A percentile compares a stretch with the other conserved stretches of the same genome.
These are phyloP conservation scores for Huiozyma sinensis DNA, from an alignment of 805 yeast genomes.

Conservation along the genomic window DNA sequence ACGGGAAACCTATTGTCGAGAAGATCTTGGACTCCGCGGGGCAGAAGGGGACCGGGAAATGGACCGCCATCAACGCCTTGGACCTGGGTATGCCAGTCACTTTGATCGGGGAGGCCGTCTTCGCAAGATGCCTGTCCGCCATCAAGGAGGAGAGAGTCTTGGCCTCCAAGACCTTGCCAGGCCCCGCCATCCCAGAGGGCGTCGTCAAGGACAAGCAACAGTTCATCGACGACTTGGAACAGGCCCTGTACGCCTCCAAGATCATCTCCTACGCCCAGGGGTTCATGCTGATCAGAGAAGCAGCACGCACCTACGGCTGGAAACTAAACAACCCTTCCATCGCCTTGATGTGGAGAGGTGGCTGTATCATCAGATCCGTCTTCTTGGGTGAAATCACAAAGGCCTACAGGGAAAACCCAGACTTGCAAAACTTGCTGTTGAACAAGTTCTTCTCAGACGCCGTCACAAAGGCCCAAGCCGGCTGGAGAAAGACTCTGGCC, in stretches of 20 bases:
- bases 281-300: constrained; percentile 97
- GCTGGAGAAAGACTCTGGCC: constrained; percentile 87
- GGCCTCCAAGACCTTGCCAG: constrained; percentile 70
- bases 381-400: constrained; percentile 94
- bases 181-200: constrained; percentile 62
- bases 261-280: constrained; percentile 98
- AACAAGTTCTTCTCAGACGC: constrained; percentile 91
- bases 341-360: constrained; percentile 99
- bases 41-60: constrained; percentile 99
- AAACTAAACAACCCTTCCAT: constrained; percentile 95
- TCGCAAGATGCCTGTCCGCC: constrained; percentile 91
- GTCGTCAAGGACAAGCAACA: constrained; percentile 63
- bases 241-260: constrained; percentile 97
- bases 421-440: constrained; percentile 90
- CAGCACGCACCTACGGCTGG: constrained; percentile 96
- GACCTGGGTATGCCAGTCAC: constrained; percentile 98
- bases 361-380: constrained; percentile 98
- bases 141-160: constrained; percentile 81
- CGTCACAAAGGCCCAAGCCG: constrained; percentile 81
- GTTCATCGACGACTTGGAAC: constrained; percentile 89
- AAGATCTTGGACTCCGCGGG: constrained; percentile 96
- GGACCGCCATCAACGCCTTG: constrained; percentile 97
- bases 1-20: constrained; percentile 89
- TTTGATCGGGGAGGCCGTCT: constrained; percentile 96
- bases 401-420: constrained; percentile 90